Conservation (phyloP, 2,329 filamentous ascomycete species). For the Fusarium anguioides region DNA sequence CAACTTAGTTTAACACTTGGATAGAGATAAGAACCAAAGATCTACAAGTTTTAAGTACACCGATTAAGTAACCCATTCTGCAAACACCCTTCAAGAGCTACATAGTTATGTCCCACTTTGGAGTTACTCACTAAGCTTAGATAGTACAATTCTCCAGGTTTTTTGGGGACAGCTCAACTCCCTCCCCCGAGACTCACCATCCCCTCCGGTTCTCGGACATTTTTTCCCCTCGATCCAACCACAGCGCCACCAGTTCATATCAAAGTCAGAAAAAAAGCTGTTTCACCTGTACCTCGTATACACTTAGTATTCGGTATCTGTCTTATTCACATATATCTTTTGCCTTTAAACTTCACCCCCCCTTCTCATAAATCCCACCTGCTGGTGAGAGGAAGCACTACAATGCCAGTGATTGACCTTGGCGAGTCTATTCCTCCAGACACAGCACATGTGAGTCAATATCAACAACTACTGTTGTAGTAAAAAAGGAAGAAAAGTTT, state of each 20-base stretch:
- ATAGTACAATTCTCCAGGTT: constrained; percentile 12
- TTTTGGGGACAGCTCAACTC: background rate
- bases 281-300: background rate
- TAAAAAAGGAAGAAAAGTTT: background rate
- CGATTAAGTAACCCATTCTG: background rate
- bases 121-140: background rate
- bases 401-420: constrained; percentile 63
- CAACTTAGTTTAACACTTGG: no score
- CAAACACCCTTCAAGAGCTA: constrained; percentile 5
- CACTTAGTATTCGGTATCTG: background rate
- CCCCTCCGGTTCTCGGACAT: constrained; percentile 39
- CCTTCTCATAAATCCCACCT: background rate
- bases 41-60: background rate
- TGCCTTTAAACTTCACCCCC: background rate
- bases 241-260: constrained; percentile 25
- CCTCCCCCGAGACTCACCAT: constrained; percentile 18
- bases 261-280: constrained; percentile 22
- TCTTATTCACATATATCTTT: background rate
- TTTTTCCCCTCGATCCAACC: constrained; percentile 20
- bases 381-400: background rate
- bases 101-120: constrained; percentile 10
- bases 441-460: constrained; percentile 76
- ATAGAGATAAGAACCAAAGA: background rate
- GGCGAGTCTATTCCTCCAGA: constrained; percentile 82
- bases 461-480: background rate